A percentile compares a stretch with the other conserved stretches of the same genome.
These are phyloP conservation scores for Chalciporus sphaerocephalus DNA, from an alignment of 768 basidiomycete species.

Conservation along the genomic window DNA sequence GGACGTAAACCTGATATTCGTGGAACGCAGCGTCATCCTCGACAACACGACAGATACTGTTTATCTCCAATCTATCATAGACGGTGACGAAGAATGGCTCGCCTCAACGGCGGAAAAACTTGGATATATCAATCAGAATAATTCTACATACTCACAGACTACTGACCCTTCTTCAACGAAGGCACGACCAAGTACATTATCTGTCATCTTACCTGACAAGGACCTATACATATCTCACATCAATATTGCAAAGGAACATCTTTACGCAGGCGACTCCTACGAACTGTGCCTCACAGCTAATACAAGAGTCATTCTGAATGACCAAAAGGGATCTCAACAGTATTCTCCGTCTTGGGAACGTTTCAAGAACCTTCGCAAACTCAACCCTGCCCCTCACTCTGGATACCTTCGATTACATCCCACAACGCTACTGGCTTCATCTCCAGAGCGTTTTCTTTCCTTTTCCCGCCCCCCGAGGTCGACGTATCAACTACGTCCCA, in stretches of 20 bases:
- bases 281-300: slow-evolving; percentile 86
- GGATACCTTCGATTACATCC: slow-evolving; percentile 76
- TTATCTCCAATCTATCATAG: slow-evolving; percentile 62
- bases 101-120: slow-evolving; percentile 34
- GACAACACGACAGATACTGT: slow-evolving; percentile 48
- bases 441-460: slow-evolving; percentile 88
- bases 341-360: slow-evolving; percentile 58
- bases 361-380: slow-evolving; percentile 63
- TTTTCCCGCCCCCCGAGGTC: slow-evolving; percentile 62
- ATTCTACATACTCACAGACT: slow-evolving; percentile 13
- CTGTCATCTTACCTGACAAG: slow-evolving; percentile 53
- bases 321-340: slow-evolving; percentile 14
- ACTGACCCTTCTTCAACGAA: slow-evolving; percentile 24
- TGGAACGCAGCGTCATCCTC: slow-evolving; percentile 72
- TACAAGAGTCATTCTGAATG: slow-evolving; percentile 52
- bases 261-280: slow-evolving; percentile 85
- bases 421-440: slow-evolving; percentile 76
- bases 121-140: slow-evolving; percentile 7
- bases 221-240: slow-evolving; percentile 65
- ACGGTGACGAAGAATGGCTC: slow-evolving; percentile 61
- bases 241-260: slow-evolving; percentile 61
- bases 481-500: slow-evolving; percentile 81
- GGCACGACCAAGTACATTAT: slow-evolving; percentile 20
- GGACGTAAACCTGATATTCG: slow-evolving; percentile 72
- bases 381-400: slow-evolving; percentile 88